phyloP scores from a whole-genome alignment of 192 early-diverging fungal species.

The Funneliformis mosseae region DNA sequence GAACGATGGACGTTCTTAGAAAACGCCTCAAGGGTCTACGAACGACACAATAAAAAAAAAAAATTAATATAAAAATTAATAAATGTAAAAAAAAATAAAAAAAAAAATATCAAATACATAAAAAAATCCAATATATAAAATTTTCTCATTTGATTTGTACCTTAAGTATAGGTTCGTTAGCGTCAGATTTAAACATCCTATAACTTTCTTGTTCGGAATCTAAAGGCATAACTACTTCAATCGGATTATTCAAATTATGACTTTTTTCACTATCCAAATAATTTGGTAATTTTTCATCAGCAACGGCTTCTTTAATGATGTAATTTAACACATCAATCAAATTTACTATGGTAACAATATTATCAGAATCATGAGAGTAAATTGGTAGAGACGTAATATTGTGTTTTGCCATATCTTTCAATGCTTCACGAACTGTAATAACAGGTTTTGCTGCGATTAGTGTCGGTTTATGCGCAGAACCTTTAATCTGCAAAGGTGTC shows the following conservation, averaged over 20 bases:
- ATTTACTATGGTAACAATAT: constrained; percentile 55
- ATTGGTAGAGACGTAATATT: constrained; percentile 59
- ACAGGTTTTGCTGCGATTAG: constrained; percentile 52
- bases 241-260: constrained; percentile 33
- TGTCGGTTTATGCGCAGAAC: constrained; percentile 27
- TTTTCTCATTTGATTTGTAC: constrained; percentile 17
- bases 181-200: constrained; percentile 40
- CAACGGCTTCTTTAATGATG: constrained; percentile 34
- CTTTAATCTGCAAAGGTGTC: constrained; percentile 39
- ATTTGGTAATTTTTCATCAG: constrained; percentile 15
- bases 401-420: constrained; percentile 48
- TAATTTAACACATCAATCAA: constrained; percentile 57
- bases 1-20: constrained; percentile 59
- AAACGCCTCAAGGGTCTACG: constrained; percentile 52
- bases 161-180: constrained; percentile 36
- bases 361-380: constrained; percentile 51
- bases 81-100: neutral
- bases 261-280: constrained; percentile 36
- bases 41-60: neutral
- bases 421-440: constrained; percentile 51
- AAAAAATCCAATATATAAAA: neutral
- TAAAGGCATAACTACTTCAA: constrained; percentile 49
- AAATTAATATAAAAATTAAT: neutral
- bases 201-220: constrained; percentile 50
- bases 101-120: neutral